Conservation (phyloP, 352 stramenopile genomes). For the Phytophthora macrochlamydospora region DNA sequence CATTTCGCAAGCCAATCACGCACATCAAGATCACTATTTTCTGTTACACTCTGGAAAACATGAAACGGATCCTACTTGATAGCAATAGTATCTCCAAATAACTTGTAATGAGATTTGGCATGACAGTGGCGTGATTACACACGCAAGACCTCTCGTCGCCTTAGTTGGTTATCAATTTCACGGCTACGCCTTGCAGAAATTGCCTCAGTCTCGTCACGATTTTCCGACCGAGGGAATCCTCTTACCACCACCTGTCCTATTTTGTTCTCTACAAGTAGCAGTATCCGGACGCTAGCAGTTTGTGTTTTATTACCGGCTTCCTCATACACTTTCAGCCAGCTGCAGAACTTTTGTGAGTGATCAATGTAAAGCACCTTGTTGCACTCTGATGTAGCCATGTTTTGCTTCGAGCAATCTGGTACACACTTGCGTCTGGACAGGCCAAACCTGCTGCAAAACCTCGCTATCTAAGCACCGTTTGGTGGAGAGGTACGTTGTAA, state of each 20-base stretch:
- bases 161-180: slow-evolving; percentile 4
- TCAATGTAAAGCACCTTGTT: slow-evolving; percentile 12
- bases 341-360: slow-evolving; percentile 18
- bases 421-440: slow-evolving; percentile 4
- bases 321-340: slow-evolving; percentile 7
- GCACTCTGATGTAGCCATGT: slow-evolving; percentile 4
- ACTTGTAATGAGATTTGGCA: background rate
- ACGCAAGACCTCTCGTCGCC: no score
- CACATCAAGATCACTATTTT: background rate
- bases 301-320: slow-evolving; percentile 7
- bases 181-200: background rate
- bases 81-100: slow-evolving; percentile 1
- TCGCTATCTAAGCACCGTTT: background rate
- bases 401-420: slow-evolving; percentile 3
- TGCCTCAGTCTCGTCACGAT: slow-evolving; percentile 11
- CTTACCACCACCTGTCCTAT: slow-evolving; percentile 7
- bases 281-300: slow-evolving; percentile 2
- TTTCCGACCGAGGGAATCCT: slow-evolving; percentile 6
- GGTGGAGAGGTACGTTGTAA: background rate
- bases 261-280: slow-evolving; percentile 20
- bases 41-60: slow-evolving; percentile 6
- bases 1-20: background rate
- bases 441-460: background rate
- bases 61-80: slow-evolving; percentile 20
- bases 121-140: slow-evolving; percentile 10